Percentiles rank a stretch among this genome's conserved stretches.
Evolutionary conservation across 106 monocot genomes (phyloP).

Genomic region (Acorus gramineus): DNA sequence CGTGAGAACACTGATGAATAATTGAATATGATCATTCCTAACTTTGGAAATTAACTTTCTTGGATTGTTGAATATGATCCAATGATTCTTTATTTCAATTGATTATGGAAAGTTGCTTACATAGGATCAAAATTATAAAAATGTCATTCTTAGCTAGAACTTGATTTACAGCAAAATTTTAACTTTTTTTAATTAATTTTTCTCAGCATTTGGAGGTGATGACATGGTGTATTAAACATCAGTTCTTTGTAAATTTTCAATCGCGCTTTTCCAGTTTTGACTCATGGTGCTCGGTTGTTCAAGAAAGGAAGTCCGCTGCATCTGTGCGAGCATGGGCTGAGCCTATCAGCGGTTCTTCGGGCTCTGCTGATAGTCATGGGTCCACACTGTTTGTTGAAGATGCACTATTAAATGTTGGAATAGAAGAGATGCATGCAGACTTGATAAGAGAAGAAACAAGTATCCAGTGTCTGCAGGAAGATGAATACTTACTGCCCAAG

Average conservation of each 20-base stretch:
- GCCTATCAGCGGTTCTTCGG: slow-evolving; percentile 11
- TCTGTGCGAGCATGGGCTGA: slow-evolving; percentile 52
- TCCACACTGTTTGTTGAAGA: slow-evolving; percentile 72
- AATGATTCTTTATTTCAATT: too few species aligned
- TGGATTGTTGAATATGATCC: too few species aligned
- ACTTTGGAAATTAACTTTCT: too few species aligned
- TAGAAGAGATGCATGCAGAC: slow-evolving; percentile 25
- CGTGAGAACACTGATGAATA: too few species aligned
- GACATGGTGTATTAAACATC: slow-evolving; percentile 69
- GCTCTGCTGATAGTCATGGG: slow-evolving; percentile 12
- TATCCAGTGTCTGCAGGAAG: slow-evolving; percentile 35
- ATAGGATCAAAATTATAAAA: neutral
- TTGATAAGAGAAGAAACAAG: slow-evolving; percentile 25
- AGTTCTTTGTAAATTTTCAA: slow-evolving; percentile 46
- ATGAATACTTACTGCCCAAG: slow-evolving; percentile 20
- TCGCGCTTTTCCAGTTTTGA: slow-evolving; percentile 26
- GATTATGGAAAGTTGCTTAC: too few species aligned
- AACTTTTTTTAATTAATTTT: slow-evolving; percentile 3
- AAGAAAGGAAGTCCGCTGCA: slow-evolving; percentile 59
- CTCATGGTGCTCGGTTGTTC: slow-evolving; percentile 44
- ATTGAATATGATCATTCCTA: too few species aligned
- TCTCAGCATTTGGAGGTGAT: slow-evolving; percentile 83
- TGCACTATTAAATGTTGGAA: slow-evolving; percentile 69
- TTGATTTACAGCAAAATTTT: neutral
- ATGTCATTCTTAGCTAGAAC: neutral